A percentile compares a stretch with the other conserved stretches of the same genome.
Conservation (phyloP, 2,329 filamentous ascomycete genomes). For the Xylaria sp. region DNA sequence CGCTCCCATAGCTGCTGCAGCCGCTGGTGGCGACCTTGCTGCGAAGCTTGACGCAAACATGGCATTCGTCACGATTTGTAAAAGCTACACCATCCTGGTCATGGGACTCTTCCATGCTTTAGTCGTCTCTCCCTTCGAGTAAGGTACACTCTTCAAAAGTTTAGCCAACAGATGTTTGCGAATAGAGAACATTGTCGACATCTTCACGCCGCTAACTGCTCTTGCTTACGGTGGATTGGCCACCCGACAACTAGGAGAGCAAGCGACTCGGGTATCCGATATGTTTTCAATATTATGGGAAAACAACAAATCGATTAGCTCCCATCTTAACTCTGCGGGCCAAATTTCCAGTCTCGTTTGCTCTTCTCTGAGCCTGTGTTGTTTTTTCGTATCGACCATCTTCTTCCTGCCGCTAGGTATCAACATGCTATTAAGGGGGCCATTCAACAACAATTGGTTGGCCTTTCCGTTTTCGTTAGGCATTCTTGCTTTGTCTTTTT, state of each 20-base stretch:
- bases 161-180: not conserved
- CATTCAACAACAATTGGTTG: not conserved
- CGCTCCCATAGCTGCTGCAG: not conserved
- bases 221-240: not conserved
- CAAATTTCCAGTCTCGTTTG: not conserved
- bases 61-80: not conserved
- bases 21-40: not conserved
- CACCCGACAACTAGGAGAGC: conserved; percentile 1
- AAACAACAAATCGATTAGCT: not conserved
- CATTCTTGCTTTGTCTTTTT: not conserved
- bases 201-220: not conserved
- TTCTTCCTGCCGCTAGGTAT: not conserved
- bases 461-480: not conserved
- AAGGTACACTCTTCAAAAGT: not conserved
- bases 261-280: not conserved
- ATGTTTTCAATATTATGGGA: not conserved
- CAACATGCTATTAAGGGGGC: not conserved
- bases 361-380: not conserved
- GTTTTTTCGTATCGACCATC: not conserved
- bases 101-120: not conserved
- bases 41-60: not conserved
- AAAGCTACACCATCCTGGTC: not conserved
- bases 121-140: not conserved
- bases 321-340: not conserved
- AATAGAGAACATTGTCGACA: not conserved